Base-by-base conservation (phyloP, 768 basidiomycete species). In the Tricholoma terreum region DNA sequence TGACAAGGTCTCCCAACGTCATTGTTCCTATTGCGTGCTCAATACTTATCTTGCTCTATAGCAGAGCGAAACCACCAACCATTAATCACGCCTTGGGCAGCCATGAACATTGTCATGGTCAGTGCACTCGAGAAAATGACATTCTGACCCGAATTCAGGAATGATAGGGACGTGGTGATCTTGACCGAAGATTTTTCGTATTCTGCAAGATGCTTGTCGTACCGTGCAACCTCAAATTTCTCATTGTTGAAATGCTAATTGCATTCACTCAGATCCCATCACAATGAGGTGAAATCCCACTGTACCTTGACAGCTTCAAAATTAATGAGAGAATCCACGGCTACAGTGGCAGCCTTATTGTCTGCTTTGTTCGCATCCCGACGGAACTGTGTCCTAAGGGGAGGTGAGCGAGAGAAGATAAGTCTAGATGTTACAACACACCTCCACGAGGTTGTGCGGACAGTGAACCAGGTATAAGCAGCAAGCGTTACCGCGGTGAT, bases 1-100 rank as follows among this genome's bases (percentile, higher is more conserved):
- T 98, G 63, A 99, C 97, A 12, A 99, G 83, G 66, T 99, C 97
- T 7, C 97, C 97, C 21, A 99, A 84, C 4, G 95, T 97, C 96
- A 99, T 98, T 0, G 92, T 93, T 7, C 94, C 95, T 95, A 60
- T 11, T 27, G 10, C 22, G 2, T 58, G 43, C 58, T 46, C 31
- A 42, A 17, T 14, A 35, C 46, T 42, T 1, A 27, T 24, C 4
- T 51, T 7, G 19, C 5, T 31, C 30, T 17, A 7, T n/a, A 34
- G 19, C 52, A 35, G 21, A n/a, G n/a, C 14, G 7, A 15, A 22
- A 27, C 34, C 21, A 68, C 79, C 12, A 51, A 94, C 94, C 96
- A 61, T 93, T 89, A 27, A 95, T 74, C 3, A 99, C 89, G 0
- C 96, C 97, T 69, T 97, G 92, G 0, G 96, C 94, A 6, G 95